Evolutionary conservation across 345 rosid species (phyloP), one percentile per base, ranked within the genome.

Genomic region (Dipteronia sinensis): DNA sequence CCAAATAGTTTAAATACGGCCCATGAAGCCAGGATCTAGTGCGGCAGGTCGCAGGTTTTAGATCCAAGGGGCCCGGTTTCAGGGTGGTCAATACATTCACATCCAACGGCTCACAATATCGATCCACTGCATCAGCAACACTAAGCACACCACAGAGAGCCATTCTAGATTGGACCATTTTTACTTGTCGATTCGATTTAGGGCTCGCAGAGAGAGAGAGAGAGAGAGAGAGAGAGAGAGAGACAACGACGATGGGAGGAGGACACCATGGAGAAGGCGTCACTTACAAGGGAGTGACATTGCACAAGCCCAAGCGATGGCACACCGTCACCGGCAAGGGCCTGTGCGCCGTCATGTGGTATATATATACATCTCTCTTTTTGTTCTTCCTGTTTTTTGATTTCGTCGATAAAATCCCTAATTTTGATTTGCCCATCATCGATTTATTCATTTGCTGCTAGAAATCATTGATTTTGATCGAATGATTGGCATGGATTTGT

Each of bases 311-410:
- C 0, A 94, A 93, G 91, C 84, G 95, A 75, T 94, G 98, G 97
- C 98, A 94, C 81, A 69, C 76, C 65, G 89, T 90, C 77, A 91
- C 98, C 71, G 98, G 98, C 58, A 94, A 94, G 77, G 98, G 95
- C 75, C 78, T 94, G 80, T 91, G 97, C 79, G 98, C 96, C 65
- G 84, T 92, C 79, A 94, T 91, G 97, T 94, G 98, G 97, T 92
- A 83, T 72, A 0, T 34, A 4, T 29, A 1, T 29, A 1, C 1
- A 1, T 29, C 20, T 47, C 22, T 44, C 61, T 27, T 17, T 20
- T 6, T 7, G 11, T 46, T 11, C 12, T 46, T 9, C 12, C 49
- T 59, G 4, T n/a, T 74, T 74, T 65, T 7, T 3, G 15, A 25
- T 40, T 80, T 40, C 20, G 61, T 65, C 69, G 55, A 1, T 2